phyloP scores from a whole-genome alignment of 2,329 filamentous ascomycete genomes.

The Sclerotinia glacialis region DNA sequence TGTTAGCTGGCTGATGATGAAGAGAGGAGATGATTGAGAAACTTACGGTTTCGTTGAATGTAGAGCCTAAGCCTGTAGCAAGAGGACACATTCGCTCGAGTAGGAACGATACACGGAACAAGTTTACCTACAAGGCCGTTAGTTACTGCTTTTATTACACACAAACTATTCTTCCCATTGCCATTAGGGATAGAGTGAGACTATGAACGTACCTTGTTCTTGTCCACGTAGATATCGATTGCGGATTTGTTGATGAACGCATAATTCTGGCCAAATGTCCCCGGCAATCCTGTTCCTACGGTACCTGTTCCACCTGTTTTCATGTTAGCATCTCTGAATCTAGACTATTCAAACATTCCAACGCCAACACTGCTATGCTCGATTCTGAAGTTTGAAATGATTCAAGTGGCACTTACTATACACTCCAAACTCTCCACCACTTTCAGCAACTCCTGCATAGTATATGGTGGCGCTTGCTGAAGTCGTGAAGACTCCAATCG shows the following conservation, averaged over 20 bases:
- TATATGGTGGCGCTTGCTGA: slow-evolving; percentile 44
- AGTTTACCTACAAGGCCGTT: slow-evolving; percentile 39
- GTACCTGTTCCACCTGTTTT: slow-evolving; percentile 35
- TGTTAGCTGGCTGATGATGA: neutral
- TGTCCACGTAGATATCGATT: slow-evolving; percentile 47
- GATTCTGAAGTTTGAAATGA: neutral
- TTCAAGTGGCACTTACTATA: slow-evolving; percentile 38
- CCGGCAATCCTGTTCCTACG: slow-evolving; percentile 47
- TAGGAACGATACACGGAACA: slow-evolving; percentile 50
- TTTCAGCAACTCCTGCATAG: slow-evolving; percentile 49
- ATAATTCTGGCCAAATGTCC: slow-evolving; percentile 50
- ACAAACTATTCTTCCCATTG: too few relatives aligned
- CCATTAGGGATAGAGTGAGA: too few relatives aligned
- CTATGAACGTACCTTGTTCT: slow-evolving; percentile 42
- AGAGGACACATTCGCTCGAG: slow-evolving; percentile 51
- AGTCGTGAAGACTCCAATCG: slow-evolving; percentile 3
- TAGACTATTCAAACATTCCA: neutral
- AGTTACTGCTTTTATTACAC: neutral
- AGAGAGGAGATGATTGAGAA: neutral
- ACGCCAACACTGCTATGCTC: neutral
- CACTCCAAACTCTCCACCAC: slow-evolving; percentile 48
- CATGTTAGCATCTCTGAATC: neutral
- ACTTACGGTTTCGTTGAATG: slow-evolving; percentile 48
- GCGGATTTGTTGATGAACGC: slow-evolving; percentile 48
- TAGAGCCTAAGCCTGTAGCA: slow-evolving; percentile 46